A percentile compares a stretch with the other conserved stretches of the same genome.
Evolutionary conservation across 2,329 filamentous ascomycete species (phyloP).

Genomic region (Albophoma yamanashiensis): DNA sequence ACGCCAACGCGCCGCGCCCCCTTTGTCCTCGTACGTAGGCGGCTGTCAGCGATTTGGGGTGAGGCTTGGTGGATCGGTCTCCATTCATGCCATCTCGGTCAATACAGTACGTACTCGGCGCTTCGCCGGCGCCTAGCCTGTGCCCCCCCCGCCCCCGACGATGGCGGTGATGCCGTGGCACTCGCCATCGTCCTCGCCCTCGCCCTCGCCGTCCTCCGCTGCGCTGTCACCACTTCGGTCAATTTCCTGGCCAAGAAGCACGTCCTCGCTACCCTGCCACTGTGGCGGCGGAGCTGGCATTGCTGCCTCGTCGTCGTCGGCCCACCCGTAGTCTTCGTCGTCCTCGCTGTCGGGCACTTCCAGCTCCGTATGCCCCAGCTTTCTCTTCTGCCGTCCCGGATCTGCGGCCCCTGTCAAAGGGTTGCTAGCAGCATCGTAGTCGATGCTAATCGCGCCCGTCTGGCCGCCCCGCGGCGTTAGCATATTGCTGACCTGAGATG

Average conservation of each 20-base stretch:
- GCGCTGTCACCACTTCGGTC: conserved; percentile 27
- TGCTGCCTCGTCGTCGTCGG: conserved; percentile 52
- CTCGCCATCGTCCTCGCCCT: conserved; percentile 5
- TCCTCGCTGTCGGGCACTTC: conserved; percentile 53
- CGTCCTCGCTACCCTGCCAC: conserved; percentile 57
- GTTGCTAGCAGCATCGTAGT: conserved; percentile 23
- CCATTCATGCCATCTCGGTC: conserved; percentile 4
- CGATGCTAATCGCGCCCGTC: conserved; percentile 31
- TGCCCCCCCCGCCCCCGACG: conserved; percentile 7
- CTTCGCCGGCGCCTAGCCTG: conserved; percentile 18
- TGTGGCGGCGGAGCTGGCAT: conserved; percentile 51
- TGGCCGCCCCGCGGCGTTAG: conserved; percentile 17
- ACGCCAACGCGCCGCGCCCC: no score
- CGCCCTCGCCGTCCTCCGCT: conserved; percentile 10
- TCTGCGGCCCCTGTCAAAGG: conserved; percentile 22
- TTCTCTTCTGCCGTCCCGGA: conserved; percentile 45
- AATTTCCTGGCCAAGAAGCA: conserved; percentile 39
- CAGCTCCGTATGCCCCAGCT: conserved; percentile 48
- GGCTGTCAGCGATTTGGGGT: neutral
- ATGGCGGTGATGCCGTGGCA: neutral
- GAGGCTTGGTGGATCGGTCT: conserved; percentile 2
- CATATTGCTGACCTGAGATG: conserved; percentile 6
- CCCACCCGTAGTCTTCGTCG: conserved; percentile 66
- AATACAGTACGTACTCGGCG: conserved; percentile 11
- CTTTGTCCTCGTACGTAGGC: no score